Percentiles rank a stretch among this genome's conserved stretches.
These are phyloP conservation scores for Gymnopilus junonius DNA, from an alignment of 768 basidiomycete species.

Conservation along the genomic window DNA sequence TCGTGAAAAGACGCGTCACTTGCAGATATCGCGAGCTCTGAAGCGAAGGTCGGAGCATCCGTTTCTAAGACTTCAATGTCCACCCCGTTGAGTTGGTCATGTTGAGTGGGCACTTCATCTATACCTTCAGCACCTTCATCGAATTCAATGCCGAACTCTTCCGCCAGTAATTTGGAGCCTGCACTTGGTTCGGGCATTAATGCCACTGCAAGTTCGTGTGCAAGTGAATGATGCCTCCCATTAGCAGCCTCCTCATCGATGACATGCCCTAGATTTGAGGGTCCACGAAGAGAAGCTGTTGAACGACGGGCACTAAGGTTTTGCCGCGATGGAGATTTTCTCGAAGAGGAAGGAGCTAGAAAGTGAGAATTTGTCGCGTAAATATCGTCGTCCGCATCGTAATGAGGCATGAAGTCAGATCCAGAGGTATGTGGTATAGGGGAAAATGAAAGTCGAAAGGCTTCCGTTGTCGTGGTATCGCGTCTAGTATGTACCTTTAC, in stretches of 20 bases:
- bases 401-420: constrained; percentile 33
- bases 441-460: not conserved
- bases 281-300: constrained; percentile 51
- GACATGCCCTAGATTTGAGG: constrained; percentile 39
- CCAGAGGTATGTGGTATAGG: constrained; percentile 14
- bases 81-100: constrained; percentile 30
- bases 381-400: constrained; percentile 35
- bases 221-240: constrained; percentile 65
- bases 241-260: constrained; percentile 45
- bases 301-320: constrained; percentile 48
- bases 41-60: constrained; percentile 44
- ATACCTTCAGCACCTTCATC: constrained; percentile 87
- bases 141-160: constrained; percentile 90
- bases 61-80: constrained; percentile 35
- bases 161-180: constrained; percentile 78
- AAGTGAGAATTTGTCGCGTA: constrained; percentile 35
- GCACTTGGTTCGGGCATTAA: constrained; percentile 86
- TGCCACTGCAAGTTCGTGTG: constrained; percentile 86
- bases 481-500: not conserved
- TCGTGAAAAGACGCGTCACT: constrained; percentile 34
- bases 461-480: constrained; percentile 18
- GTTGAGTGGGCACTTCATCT: constrained; percentile 45
- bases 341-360: constrained; percentile 31
- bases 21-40: constrained; percentile 38
- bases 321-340: constrained; percentile 41